Conservation (phyloP, 2,329 filamentous ascomycete genomes). For the Ascochyta rabiei region DNA sequence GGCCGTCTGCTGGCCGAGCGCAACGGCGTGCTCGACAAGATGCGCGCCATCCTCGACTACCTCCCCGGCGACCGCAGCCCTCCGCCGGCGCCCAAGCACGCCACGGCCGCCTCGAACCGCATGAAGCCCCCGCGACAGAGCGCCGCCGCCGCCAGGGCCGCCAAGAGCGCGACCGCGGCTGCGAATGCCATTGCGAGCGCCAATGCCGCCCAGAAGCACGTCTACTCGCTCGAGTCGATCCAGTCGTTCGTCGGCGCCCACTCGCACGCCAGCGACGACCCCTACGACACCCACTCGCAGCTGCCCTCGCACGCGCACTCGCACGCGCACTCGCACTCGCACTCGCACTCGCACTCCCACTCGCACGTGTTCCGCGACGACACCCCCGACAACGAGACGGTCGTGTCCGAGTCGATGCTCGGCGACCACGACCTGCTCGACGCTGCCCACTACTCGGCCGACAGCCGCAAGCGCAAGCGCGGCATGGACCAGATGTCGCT, state of each 20-base stretch:
- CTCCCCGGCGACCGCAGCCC: constrained; percentile 84
- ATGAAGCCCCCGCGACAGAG: constrained; percentile 76
- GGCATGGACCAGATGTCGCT: constrained; percentile 66
- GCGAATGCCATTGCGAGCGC: constrained; percentile 57
- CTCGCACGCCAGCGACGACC: constrained; percentile 59
- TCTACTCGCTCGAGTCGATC: constrained; percentile 39
- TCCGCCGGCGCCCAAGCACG: constrained; percentile 91
- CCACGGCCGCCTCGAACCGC: constrained; percentile 71
- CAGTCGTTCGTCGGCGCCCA: constrained; percentile 22
- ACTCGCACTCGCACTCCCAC: constrained; percentile 47
- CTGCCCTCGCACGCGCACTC: constrained; percentile 55
- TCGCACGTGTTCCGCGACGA: constrained; percentile 72
- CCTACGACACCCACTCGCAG: constrained; percentile 66
- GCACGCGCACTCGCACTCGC: constrained; percentile 55
- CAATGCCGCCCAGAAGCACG: constrained; percentile 43
- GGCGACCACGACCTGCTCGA: constrained; percentile 82
- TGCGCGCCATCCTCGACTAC: constrained; percentile 89
- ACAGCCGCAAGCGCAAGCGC: constrained; percentile 77
- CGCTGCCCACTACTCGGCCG: constrained; percentile 64
- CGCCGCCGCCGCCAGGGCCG: constrained; percentile 58
- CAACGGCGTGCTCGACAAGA: constrained; percentile 83
- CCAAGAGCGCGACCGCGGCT: constrained; percentile 58
- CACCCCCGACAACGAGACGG: constrained; percentile 80
- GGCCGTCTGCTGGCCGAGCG: constrained; percentile 83
- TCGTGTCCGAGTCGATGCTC: constrained; percentile 83